Evolutionary conservation across 2,329 filamentous ascomycete genomes (phyloP), one percentile per base, ranked within the genome.

Genomic region (Paecilomyces niveus): DNA sequence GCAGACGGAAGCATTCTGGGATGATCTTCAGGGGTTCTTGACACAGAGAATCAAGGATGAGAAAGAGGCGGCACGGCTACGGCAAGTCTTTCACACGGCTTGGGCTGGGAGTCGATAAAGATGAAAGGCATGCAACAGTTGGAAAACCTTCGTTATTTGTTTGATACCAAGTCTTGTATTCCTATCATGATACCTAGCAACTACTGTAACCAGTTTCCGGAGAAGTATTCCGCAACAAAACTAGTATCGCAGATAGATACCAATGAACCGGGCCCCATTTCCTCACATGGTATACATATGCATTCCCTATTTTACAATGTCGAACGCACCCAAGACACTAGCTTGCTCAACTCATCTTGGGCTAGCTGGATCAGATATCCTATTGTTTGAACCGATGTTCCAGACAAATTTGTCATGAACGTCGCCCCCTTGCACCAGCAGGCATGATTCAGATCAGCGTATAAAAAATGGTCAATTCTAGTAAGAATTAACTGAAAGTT

Each of bases 21-120:
- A 76, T 8, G 94, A 97, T 77, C 74, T 99, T 62, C 85, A 86
- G 69, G 89, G 84, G 0, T 97, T 93, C 74, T 71, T 99, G 72
- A 77, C 85, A 68, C 89, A 92, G 78, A 84, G 90, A 71, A 76
- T 96, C 66, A 86, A 88, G 74, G 89, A 95, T 70, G 85, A 81
- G 55, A 72, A 70, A 2, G 81, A 83, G 68, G 89, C 88, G 0
- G 83, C 84, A 64, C 83, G 85, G 66, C 72, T 93, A 67, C 82
- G 83, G 35, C 77, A 72, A 4, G 71, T 89, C 22, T 97, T 97
- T 70, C 88, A 83, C 74, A 78, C 78, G 52, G 88, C 87, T 51
- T 94, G 89, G 88, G 81, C 85, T 52, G 62, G 62, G 15, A 61
- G 54, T 49, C 33, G 15, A 58, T 52, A 15, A 9, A 18, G 8